Evolutionary conservation across 78 protist genomes (phyloP).

Genomic region (Polysphondylium violaceum): DNA sequence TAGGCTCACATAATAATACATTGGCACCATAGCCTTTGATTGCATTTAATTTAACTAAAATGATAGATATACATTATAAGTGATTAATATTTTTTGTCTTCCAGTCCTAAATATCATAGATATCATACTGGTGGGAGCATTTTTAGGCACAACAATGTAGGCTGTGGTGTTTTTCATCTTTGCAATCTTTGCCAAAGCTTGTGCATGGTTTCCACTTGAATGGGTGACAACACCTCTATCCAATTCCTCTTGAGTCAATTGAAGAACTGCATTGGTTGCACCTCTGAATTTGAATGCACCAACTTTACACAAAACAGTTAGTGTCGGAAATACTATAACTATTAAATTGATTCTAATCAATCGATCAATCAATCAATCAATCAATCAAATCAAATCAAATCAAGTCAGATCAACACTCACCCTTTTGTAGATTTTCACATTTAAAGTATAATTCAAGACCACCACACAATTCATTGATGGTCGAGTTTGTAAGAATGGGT

Average conservation of each 20-base stretch:
- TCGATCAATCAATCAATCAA: background rate
- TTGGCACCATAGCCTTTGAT: slow-evolving; percentile 77
- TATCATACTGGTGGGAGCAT: no score
- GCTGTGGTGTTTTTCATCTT: slow-evolving; percentile 43
- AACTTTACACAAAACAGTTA: background rate
- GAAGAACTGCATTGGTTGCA: slow-evolving; percentile 68
- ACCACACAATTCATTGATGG: slow-evolving; percentile 65
- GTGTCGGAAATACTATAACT: background rate
- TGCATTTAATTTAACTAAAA: slow-evolving; percentile 77
- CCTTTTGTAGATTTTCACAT: slow-evolving; percentile 85
- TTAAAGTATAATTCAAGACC: slow-evolving; percentile 77
- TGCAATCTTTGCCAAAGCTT: slow-evolving; percentile 88
- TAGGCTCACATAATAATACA: slow-evolving; percentile 70
- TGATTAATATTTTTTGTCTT: no score
- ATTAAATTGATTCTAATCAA: background rate
- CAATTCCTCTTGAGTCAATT: slow-evolving; percentile 49
- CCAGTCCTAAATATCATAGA: no score
- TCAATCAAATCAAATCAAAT: no score
- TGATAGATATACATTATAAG: no score
- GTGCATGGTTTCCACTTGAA: slow-evolving; percentile 89
- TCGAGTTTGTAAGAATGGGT: slow-evolving; percentile 49
- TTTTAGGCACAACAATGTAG: slow-evolving; percentile 84
- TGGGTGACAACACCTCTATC: slow-evolving; percentile 66
- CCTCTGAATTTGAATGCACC: slow-evolving; percentile 92
- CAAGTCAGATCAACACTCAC: no score